phyloP scores from a whole-genome alignment of 257 asterid genomes.

The Solanum stenotomum region DNA sequence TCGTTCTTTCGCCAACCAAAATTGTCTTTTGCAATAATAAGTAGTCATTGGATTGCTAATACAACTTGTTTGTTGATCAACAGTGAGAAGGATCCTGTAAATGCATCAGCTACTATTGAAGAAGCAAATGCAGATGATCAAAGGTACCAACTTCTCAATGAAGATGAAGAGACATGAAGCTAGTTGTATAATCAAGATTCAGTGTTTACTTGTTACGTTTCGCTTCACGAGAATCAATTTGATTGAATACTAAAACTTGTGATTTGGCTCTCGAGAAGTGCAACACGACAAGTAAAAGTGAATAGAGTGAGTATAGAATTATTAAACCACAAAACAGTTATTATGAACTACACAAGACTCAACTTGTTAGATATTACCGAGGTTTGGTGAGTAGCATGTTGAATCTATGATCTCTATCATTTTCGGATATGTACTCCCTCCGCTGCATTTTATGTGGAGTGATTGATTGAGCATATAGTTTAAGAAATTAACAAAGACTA shows the following conservation, averaged over 20 bases:
- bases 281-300: background rate
- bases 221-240: background rate
- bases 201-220: background rate
- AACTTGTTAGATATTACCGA: background rate
- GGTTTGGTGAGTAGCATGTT: background rate
- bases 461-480: background rate
- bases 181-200: background rate
- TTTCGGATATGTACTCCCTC: background rate
- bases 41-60: background rate
- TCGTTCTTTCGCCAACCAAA: background rate
- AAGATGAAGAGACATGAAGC: constrained; percentile 20
- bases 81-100: constrained; percentile 26
- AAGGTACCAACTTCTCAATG: constrained; percentile 27
- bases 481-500: background rate
- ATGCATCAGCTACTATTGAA: constrained; percentile 3
- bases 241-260: background rate
- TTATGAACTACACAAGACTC: background rate
- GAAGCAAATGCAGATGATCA: constrained; percentile 8
- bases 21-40: background rate
- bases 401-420: background rate
- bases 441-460: background rate
- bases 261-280: background rate
- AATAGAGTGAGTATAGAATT: background rate
- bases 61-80: background rate
- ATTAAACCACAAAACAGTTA: background rate